A percentile compares a stretch with the other conserved stretches of the same genome.
Conservation (phyloP, 345 rosid genomes). For the Syzygium oleosum region DNA sequence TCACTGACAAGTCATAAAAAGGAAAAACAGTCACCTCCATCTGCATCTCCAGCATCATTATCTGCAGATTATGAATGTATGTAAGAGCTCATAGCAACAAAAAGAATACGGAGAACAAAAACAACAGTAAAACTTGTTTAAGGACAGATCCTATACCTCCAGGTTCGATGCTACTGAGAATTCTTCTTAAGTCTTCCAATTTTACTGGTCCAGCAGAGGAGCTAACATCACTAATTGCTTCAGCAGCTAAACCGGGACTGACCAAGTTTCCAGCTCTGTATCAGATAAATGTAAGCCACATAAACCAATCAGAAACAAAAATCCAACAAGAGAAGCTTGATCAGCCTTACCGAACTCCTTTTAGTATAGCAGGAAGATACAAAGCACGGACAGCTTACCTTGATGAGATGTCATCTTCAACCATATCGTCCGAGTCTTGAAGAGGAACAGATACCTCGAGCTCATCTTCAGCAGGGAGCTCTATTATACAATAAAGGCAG, state of each 20-base stretch:
- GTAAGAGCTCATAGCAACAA: slow-evolving; percentile 9
- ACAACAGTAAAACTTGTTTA: background rate
- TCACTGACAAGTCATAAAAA: background rate
- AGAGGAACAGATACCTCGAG: slow-evolving; percentile 42
- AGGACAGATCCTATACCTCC: slow-evolving; percentile 30
- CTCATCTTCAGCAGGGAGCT: slow-evolving; percentile 43
- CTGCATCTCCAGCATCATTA: slow-evolving; percentile 44
- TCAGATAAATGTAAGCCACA: background rate
- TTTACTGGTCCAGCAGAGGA: slow-evolving; percentile 86
- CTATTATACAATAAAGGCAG: background rate
- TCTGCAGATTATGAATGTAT: slow-evolving; percentile 34
- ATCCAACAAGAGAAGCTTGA: background rate
- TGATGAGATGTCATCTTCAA: slow-evolving; percentile 78
- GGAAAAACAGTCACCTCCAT: slow-evolving; percentile 48
- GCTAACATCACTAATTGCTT: slow-evolving; percentile 59
- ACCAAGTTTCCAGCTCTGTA: slow-evolving; percentile 77
- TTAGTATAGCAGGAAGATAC: background rate
- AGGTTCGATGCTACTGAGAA: slow-evolving; percentile 72
- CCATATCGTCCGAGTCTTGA: slow-evolving; percentile 60
- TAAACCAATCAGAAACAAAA: background rate
- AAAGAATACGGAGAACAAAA: background rate
- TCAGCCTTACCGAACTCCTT: background rate
- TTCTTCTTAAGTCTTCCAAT: slow-evolving; percentile 86
- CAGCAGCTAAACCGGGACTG: slow-evolving; percentile 51
- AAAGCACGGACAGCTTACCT: slow-evolving; percentile 31